Base-by-base conservation (phyloP, 139 green algal genomes). In the Parachlorella kessleri region DNA sequence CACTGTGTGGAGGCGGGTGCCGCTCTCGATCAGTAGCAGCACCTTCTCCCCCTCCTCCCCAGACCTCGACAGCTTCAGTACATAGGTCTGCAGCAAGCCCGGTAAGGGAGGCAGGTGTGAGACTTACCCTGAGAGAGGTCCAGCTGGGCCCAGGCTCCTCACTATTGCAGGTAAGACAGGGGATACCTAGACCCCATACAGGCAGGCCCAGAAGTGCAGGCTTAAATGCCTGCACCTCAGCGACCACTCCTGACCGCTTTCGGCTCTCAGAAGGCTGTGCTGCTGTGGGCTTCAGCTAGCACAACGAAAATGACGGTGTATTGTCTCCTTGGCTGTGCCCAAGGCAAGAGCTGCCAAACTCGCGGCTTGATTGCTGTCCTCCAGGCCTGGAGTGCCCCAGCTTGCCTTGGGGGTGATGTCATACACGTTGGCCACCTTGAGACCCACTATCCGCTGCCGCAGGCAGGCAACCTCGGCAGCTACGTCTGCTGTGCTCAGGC, bases 41-140 rank as follows among this genome's bases (percentile, higher is more conserved):
- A 91, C 85, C 81, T 99, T 99, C 73, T 99, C 93, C 6, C 92
- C 93, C n/a, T 98, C 95, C 59, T 94, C 94, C 33, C 96, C 94
- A 41, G 88, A 96, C 55, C 83, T 88, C 0, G 90, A 78, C 65
- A 99, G 83, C 88, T 99, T 99, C 33, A 99, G 64, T 6, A 98
- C 78, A 77, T 98, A 99, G 4, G 72, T 71, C 72, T 83, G 71
- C 32, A 24, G 1, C 39, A 7, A 26, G 8, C 33, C 37, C 3
- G 26, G 36, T 33, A 2, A 54, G 35, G 53, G 74, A 26, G 28
- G 24, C 28, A 48, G n/a, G 18, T 36, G 0, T 2, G 48, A 8
- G 66, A n/a, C n/a, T n/a, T n/a, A n/a, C n/a, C n/a, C n/a, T n/a
- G n/a, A n/a, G n/a, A n/a, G n/a, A n/a, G n/a, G n/a, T n/a, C n/a